phyloP scores from a whole-genome alignment of 441 rosid species.

The Populus hybrid region DNA sequence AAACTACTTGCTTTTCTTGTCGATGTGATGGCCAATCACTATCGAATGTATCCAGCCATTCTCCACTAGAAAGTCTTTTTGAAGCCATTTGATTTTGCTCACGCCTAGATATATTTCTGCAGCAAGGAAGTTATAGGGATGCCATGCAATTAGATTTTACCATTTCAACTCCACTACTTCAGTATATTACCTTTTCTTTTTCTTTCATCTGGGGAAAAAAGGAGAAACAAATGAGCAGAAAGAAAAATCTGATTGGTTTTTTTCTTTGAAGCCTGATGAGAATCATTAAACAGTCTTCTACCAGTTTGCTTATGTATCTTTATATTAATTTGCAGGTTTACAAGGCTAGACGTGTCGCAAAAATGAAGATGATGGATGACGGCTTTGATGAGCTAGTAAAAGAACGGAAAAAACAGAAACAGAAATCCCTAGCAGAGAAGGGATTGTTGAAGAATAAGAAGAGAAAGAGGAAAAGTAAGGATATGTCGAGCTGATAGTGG shows the following conservation, averaged over 20 bases:
- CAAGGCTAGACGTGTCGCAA: conserved; percentile 81
- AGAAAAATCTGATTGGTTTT: background rate
- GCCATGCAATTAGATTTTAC: background rate
- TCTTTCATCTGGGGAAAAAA: background rate
- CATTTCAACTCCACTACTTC: background rate
- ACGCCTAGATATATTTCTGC: background rate
- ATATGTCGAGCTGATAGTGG: background rate
- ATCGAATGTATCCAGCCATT: background rate
- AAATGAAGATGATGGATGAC: conserved; percentile 84
- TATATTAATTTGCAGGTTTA: conserved; percentile 44
- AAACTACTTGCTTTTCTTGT: background rate
- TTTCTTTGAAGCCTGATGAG: background rate
- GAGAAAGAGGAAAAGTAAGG: conserved; percentile 34
- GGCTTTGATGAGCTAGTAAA: conserved; percentile 82
- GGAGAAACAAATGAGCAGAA: background rate
- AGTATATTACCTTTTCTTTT: background rate
- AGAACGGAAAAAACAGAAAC: conserved; percentile 63
- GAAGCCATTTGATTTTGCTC: background rate
- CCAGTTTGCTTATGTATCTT: background rate
- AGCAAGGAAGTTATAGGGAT: background rate
- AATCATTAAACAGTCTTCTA: background rate
- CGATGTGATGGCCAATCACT: background rate
- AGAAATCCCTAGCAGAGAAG: conserved; percentile 54
- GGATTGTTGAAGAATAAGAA: conserved; percentile 58
- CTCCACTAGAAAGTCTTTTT: background rate